Base-by-base conservation (phyloP, 768 basidiomycete genomes). In the Mycena albidolilacea region DNA sequence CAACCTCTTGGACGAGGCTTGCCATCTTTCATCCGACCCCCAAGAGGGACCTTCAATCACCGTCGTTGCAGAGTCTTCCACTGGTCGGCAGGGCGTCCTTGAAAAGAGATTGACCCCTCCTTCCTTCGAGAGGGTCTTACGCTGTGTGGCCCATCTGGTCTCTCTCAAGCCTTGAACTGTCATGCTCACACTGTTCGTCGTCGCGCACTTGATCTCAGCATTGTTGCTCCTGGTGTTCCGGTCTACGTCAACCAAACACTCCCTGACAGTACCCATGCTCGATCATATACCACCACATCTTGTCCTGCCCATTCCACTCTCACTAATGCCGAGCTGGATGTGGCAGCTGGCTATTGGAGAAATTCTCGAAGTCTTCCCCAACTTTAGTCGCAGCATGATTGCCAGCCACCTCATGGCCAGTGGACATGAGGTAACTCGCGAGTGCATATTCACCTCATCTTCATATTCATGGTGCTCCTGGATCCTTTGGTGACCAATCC, bases 311-410 rank as follows among this genome's bases (percentile, higher is more conserved):
- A 57, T 5, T 76, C 81, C n/a, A 64, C 71, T 37, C 44, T 81
- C 37, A 64, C 77, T 15, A 78, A 81, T 43, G 64, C 64, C 12
- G 71, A 77, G 19, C 75, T 82, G 0, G 81, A 82, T 67, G 30
- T 15, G 4, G 39, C 70, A 10, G n/a, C n/a, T n/a, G n/a, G n/a
- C n/a, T n/a, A 60, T 80, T 0, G 23, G 23, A 9, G 39, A 63
- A 12, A 82, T 78, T 30, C 73, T 80, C n/a, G 58, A 74, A 17
- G 57, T 43, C 10, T 82, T 81, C 63, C 80, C 81, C n/a, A 44
- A 41, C 12, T 79, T 79, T 73, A 78, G 81, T 0, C 74, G 67
- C 8, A 54, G 72, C 17, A 80, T n/a, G n/a, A n/a, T n/a, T n/a
- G n/a, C n/a, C n/a, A n/a, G n/a, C n/a, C n/a, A n/a, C n/a, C 71